Evolutionary conservation across 192 early-diverging fungal genomes (phyloP).

Genomic region (Coemansia sp.): DNA sequence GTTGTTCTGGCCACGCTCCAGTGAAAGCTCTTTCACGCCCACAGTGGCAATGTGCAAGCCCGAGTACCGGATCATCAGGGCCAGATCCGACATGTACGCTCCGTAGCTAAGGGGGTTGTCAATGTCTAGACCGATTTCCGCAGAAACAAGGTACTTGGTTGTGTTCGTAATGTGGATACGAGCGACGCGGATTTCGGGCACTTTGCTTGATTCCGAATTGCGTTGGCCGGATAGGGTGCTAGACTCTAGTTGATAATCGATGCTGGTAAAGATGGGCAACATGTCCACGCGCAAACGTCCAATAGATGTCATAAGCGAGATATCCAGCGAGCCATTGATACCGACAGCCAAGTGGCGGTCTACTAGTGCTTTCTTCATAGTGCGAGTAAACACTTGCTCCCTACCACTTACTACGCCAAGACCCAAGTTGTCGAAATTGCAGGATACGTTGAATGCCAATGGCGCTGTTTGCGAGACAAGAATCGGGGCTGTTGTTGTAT

Average conservation of each 20-base stretch:
- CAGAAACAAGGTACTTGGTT: slow-evolving; percentile 18
- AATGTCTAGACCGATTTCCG: slow-evolving; percentile 28
- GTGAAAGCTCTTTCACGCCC: slow-evolving; percentile 22
- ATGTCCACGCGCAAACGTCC: slow-evolving; percentile 26
- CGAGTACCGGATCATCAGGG: slow-evolving; percentile 25
- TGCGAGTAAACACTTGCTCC: slow-evolving; percentile 28
- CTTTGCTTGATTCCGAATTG: not conserved
- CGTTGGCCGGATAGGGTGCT: not conserved
- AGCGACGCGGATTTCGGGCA: slow-evolving; percentile 17
- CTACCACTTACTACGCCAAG: slow-evolving; percentile 21
- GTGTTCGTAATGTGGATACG: slow-evolving; percentile 40
- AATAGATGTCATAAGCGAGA: slow-evolving; percentile 31
- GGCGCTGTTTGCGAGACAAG: slow-evolving; percentile 15
- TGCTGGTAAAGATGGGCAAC: slow-evolving; percentile 18
- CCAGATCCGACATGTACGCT: slow-evolving; percentile 37
- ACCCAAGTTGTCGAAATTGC: slow-evolving; percentile 36
- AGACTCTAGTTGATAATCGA: slow-evolving; percentile 21
- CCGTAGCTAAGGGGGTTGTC: slow-evolving; percentile 45
- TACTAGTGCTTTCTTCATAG: slow-evolving; percentile 27
- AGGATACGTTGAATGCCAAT: slow-evolving; percentile 18
- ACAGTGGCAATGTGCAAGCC: slow-evolving; percentile 42
- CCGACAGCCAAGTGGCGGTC: slow-evolving; percentile 20
- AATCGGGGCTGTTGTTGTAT: slow-evolving; percentile 14
- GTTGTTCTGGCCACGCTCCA: slow-evolving; percentile 24
- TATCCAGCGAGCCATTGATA: slow-evolving; percentile 35